Evolutionary conservation across 2,329 filamentous ascomycete genomes (phyloP).

Genomic region (Macroventuria anomochaeta): DNA sequence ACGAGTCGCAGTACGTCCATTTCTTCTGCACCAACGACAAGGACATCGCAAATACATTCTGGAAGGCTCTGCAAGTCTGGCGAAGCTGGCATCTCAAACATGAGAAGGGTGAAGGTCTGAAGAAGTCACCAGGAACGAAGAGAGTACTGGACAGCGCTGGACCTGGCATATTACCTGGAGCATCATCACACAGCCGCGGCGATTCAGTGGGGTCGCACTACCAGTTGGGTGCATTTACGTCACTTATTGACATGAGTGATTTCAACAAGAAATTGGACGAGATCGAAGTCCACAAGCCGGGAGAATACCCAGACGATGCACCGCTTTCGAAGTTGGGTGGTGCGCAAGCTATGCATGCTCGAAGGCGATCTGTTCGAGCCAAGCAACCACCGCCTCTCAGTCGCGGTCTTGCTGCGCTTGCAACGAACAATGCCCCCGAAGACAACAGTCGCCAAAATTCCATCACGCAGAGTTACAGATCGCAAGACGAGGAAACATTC

Average conservation of each 20-base stretch:
- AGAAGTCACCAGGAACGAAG: conserved; percentile 43
- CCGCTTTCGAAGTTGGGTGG: conserved; percentile 31
- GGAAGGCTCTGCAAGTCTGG: conserved; percentile 77
- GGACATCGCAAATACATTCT: conserved; percentile 70
- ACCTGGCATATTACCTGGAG: conserved; percentile 14
- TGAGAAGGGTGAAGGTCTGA: conserved; percentile 65
- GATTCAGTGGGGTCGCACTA: conserved; percentile 60
- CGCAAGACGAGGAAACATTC: conserved; percentile 52
- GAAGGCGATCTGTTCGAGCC: conserved; percentile 47
- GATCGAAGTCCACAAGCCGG: conserved; percentile 31
- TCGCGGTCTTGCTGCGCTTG: conserved; percentile 24
- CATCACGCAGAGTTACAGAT: conserved; percentile 30
- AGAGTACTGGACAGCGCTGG: conserved; percentile 27
- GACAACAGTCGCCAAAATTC: conserved; percentile 29
- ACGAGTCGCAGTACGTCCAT: conserved; percentile 85
- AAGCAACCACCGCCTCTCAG: conserved; percentile 48
- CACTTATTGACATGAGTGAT: conserved; percentile 68
- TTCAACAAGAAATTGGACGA: conserved; percentile 57
- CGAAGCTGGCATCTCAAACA: conserved; percentile 90
- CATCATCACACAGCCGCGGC: conserved; percentile 36
- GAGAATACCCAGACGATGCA: conserved; percentile 37
- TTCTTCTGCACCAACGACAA: conserved; percentile 86
- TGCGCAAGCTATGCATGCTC: conserved; percentile 40
- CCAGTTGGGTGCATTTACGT: conserved; percentile 70
- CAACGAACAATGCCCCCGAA: conserved; percentile 25